Evolutionary conservation across 2,329 filamentous ascomycete genomes (phyloP).

Genomic region (Clonostachys solani): DNA sequence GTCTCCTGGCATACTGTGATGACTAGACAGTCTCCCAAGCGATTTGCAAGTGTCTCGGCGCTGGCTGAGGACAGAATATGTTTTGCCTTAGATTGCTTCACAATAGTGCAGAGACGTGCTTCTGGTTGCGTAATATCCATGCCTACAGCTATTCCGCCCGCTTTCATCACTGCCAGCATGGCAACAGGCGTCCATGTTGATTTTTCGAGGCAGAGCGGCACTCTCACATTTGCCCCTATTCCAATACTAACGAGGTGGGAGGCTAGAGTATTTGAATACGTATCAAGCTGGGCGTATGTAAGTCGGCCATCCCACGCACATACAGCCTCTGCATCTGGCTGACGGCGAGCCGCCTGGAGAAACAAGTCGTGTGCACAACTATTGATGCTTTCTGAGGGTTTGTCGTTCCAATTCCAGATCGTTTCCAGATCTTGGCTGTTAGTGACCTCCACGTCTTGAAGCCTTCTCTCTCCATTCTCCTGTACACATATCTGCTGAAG

Average conservation of each 20-base stretch:
- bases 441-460: constrained; percentile 5
- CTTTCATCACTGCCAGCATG: constrained; percentile 16
- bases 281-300: constrained; percentile 12
- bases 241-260: constrained; percentile 7
- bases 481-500: no score
- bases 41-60: no score
- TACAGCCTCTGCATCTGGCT: constrained; percentile 26
- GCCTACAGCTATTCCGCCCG: not conserved
- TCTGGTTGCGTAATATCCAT: not conserved
- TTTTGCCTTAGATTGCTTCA: not conserved
- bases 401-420: not conserved
- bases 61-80: no score
- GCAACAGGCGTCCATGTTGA: constrained; percentile 22
- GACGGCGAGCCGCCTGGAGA: not conserved
- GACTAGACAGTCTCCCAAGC: no score
- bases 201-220: constrained; percentile 28
- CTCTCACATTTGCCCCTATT: constrained; percentile 11
- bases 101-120: not conserved
- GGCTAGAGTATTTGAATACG: constrained; percentile 4
- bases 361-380: not conserved
- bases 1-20: no score
- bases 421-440: not conserved
- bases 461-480: no score
- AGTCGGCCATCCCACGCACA: constrained; percentile 34
- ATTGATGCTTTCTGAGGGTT: not conserved